Percentiles rank a stretch among this genome's conserved stretches.
Evolutionary conservation across 1,139 yeast genomes (phyloP).

Genomic region (Geotrichum aggregatum): DNA sequence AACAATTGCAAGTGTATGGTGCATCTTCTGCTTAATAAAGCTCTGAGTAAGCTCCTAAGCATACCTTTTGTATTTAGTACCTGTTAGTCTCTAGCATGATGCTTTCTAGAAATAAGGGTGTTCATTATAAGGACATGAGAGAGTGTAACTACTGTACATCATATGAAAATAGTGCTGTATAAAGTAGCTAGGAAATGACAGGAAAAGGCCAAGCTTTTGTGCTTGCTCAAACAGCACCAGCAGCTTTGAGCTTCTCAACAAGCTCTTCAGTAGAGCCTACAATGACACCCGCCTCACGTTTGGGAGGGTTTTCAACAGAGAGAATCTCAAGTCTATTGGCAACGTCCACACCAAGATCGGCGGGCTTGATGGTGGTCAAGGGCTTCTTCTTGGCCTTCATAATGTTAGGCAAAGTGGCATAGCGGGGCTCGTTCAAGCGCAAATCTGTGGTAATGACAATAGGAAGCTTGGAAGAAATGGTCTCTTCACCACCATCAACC

Average conservation of each 20-base stretch:
- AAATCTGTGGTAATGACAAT: constrained; percentile 86
- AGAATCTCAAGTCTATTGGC: constrained; percentile 62
- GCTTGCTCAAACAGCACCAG: constrained; percentile 34
- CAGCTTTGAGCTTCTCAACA: constrained; percentile 68
- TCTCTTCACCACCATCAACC: constrained; percentile 91
- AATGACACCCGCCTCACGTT: constrained; percentile 74
- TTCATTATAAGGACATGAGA: neutral
- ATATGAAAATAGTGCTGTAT: neutral
- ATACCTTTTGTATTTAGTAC: neutral
- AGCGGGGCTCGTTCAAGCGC: constrained; percentile 90
- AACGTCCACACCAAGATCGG: constrained; percentile 68
- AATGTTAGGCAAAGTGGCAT: constrained; percentile 87
- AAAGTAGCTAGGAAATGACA: neutral
- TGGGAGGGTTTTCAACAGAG: constrained; percentile 80
- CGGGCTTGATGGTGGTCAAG: constrained; percentile 61
- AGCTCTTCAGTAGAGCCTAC: constrained; percentile 81
- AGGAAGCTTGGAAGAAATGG: constrained; percentile 73
- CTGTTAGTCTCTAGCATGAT: too few species aligned
- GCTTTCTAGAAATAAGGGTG: too few species aligned
- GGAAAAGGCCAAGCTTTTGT: neutral
- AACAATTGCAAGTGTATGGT: neutral
- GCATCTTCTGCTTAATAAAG: too few species aligned
- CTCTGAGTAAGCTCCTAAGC: neutral
- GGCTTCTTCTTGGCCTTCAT: constrained; percentile 99
- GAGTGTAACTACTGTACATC: neutral